Percentiles rank a stretch among this genome's conserved stretches.
phyloP scores from a whole-genome alignment of 306 rosid genomes.

The Datisca glomerata region DNA sequence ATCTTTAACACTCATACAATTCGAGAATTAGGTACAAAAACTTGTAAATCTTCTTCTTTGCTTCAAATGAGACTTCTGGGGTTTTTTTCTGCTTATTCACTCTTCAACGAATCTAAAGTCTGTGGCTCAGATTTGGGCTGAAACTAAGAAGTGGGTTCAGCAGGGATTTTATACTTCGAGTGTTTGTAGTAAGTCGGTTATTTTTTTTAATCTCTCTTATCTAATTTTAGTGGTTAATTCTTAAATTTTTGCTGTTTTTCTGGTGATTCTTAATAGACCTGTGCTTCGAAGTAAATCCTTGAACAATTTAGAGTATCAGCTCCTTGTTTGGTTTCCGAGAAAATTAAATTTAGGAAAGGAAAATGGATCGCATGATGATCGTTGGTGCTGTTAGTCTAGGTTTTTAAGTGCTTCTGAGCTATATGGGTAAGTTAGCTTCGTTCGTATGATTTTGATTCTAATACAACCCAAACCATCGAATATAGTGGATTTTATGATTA shows the following conservation, averaged over 20 bases:
- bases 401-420: neutral
- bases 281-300: neutral
- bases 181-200: slow-evolving; percentile 41
- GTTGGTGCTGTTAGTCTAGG: neutral
- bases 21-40: slow-evolving; percentile 28
- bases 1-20: slow-evolving; percentile 47
- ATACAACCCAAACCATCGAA: neutral
- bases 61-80: slow-evolving; percentile 23
- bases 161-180: slow-evolving; percentile 36
- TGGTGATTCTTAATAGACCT: slow-evolving; percentile 7
- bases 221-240: neutral
- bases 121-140: slow-evolving; percentile 39
- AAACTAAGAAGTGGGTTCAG: slow-evolving; percentile 23
- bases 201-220: neutral
- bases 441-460: neutral
- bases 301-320: neutral
- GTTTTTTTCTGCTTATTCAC: slow-evolving; percentile 15
- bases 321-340: slow-evolving; percentile 1
- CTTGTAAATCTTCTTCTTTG: slow-evolving; percentile 23
- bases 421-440: slow-evolving; percentile 1
- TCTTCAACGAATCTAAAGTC: slow-evolving; percentile 15
- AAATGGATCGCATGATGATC: neutral
- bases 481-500: neutral
- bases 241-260: slow-evolving; percentile 1
- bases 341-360: neutral